Evolutionary conservation across 331 rosid genomes (phyloP), one percentile per base, ranked within the genome.

Genomic region (Cydonia oblonga): DNA sequence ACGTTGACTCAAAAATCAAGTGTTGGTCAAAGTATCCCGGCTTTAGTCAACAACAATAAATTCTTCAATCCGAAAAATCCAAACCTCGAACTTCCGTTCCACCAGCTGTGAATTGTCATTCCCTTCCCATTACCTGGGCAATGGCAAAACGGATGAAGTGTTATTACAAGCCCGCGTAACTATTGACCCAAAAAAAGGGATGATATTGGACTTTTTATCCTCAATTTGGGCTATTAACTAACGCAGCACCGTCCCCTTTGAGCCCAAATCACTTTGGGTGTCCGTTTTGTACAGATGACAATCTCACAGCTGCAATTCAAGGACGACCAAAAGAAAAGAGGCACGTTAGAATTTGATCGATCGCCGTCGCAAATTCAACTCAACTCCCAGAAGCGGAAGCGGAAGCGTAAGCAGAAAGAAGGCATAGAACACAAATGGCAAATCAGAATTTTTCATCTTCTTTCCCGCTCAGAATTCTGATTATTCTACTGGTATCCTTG

Each of bases 401-500:
- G n/a, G 12, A 5, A 69, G 19, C 46, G 3, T 14, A 40, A 40
- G 46, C 10, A 40, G 14, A 40, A 40, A 40, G 14, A 42, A 49
- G 54, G 0, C 1, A 16, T 6, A 49, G 9, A 49, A 16, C 3
- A 1, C 54, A 49, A 24, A 71, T 71, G 75, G 67, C 12, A 28
- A 23, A 18, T 24, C 42, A 15, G 5, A 59, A 71, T 35, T 38
- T 38, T 19, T 58, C 40, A 10, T 40, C 28, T 71, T 58, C 38
- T 35, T 38, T 28, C 56, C 22, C 5, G 6, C 26, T 58, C 28
- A 19, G n/a, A 58, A 54, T 11, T 28, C 38, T 66, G 63, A 33
- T 76, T 29, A 19, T 35, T 20, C 59, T 57, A 7, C 62, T 64
- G 23, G 76, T 72, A 18, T 85, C 42, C 2, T 82, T 78, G 54